These are phyloP conservation scores for Amphirosellinia nigrospora DNA, from an alignment of 495 filamentous ascomycete genomes.

Conservation along the genomic window DNA sequence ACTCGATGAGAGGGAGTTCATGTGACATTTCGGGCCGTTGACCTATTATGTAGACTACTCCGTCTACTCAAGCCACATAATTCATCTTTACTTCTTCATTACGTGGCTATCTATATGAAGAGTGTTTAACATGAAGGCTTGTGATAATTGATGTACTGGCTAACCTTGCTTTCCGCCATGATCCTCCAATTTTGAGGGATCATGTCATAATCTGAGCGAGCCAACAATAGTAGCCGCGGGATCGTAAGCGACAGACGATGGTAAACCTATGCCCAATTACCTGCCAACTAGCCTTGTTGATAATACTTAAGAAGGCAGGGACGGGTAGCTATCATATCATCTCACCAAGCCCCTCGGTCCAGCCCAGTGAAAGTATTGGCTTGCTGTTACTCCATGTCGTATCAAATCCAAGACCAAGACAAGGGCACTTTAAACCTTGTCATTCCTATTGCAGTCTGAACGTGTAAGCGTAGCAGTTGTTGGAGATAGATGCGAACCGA, in stretches of 20 bases:
- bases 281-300: neutral
- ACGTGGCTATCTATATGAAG: neutral
- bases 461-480: neutral
- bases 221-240: neutral
- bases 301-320: neutral
- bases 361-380: neutral
- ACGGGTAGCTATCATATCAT: neutral
- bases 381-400: neutral
- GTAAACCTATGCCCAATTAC: neutral
- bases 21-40: neutral
- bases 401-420: constrained; percentile 6
- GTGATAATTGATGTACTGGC: neutral
- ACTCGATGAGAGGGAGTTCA: neutral
- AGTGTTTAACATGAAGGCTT: neutral
- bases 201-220: neutral
- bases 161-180: too few relatives aligned
- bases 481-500: constrained; percentile 5
- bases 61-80: neutral
- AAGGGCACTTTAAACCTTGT: neutral
- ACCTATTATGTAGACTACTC: neutral
- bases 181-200: neutral
- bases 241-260: neutral
- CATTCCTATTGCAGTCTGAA: neutral
- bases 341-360: neutral
- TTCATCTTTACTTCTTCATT: neutral